phyloP scores from a whole-genome alignment of 2,329 filamentous ascomycete species.

The Penicillium expansum region DNA sequence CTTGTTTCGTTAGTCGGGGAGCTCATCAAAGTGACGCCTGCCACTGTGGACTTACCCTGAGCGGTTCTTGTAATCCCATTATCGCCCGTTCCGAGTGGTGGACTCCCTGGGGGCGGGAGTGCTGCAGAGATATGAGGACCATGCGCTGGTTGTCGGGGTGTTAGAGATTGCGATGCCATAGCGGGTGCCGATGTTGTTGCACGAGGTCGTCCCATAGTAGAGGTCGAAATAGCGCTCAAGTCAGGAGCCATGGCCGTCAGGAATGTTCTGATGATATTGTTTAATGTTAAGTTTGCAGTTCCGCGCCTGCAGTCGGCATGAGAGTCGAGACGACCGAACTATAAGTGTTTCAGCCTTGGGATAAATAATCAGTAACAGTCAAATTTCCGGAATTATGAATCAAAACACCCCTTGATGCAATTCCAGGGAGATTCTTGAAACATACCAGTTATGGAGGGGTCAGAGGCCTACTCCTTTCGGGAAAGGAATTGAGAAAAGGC shows the following conservation, averaged over 20 bases:
- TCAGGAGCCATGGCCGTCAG: slow-evolving; percentile 42
- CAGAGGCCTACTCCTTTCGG: background rate
- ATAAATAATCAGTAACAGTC: slow-evolving; percentile 4
- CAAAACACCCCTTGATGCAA: slow-evolving; percentile 33
- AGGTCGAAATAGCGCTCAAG: slow-evolving; percentile 41
- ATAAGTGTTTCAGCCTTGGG: slow-evolving; percentile 15
- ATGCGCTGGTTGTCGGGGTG: slow-evolving; percentile 49
- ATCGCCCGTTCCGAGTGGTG: slow-evolving; percentile 29
- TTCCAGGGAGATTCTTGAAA: slow-evolving; percentile 20
- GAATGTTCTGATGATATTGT: background rate
- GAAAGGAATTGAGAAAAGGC: background rate
- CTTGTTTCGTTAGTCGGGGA: slow-evolving; percentile 39
- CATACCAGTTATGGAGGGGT: slow-evolving; percentile 23
- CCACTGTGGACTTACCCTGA: slow-evolving; percentile 36
- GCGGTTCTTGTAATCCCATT: slow-evolving; percentile 39
- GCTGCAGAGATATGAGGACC: slow-evolving; percentile 34
- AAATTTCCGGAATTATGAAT: slow-evolving; percentile 8
- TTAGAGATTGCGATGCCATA: slow-evolving; percentile 36
- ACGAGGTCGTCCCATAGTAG: slow-evolving; percentile 34
- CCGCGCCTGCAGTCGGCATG: slow-evolving; percentile 15
- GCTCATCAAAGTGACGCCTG: background rate
- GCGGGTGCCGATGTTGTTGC: slow-evolving; percentile 30
- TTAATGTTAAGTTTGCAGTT: background rate
- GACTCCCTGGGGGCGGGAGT: slow-evolving; percentile 23
- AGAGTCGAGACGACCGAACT: slow-evolving; percentile 6